Percentiles rank a stretch among this genome's conserved stretches.
Evolutionary conservation across 2,329 filamentous ascomycete genomes (phyloP).

Genomic region (Fonsecaea nubica): DNA sequence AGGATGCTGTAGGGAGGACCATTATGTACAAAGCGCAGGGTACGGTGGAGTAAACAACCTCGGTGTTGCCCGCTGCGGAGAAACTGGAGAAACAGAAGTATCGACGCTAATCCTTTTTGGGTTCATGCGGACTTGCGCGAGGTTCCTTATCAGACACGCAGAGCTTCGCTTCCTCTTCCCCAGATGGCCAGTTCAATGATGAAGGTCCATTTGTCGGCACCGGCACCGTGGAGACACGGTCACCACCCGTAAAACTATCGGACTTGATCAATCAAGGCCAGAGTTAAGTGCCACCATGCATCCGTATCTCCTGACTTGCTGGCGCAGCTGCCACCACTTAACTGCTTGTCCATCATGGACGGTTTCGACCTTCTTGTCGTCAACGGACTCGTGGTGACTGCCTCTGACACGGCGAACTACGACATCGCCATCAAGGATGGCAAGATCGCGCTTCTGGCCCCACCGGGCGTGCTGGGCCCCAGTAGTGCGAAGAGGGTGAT

Average conservation of each 20-base stretch:
- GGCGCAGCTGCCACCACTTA: slow-evolving; percentile 5
- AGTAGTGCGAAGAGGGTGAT: slow-evolving; percentile 46
- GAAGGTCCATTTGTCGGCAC: background rate
- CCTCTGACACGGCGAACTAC: slow-evolving; percentile 50
- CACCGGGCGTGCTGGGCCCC: slow-evolving; percentile 46
- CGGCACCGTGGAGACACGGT: background rate
- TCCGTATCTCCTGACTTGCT: slow-evolving; percentile 9
- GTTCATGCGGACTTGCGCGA: background rate
- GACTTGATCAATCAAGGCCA: background rate
- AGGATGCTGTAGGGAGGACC: background rate
- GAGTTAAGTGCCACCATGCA: slow-evolving; percentile 12
- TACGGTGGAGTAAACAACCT: background rate
- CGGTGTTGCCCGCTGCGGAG: slow-evolving; percentile 3
- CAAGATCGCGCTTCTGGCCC: slow-evolving; percentile 52
- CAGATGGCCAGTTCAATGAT: background rate
- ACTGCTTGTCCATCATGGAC: slow-evolving; percentile 27
- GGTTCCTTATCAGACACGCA: background rate
- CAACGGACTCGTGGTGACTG: slow-evolving; percentile 54
- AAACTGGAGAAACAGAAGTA: background rate
- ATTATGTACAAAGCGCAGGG: background rate
- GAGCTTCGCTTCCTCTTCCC: background rate
- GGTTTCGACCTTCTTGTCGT: slow-evolving; percentile 52
- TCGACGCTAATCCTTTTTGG: background rate
- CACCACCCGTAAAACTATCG: background rate
- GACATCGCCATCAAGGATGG: slow-evolving; percentile 54